A percentile compares a stretch with the other conserved stretches of the same genome.
Evolutionary conservation across 352 stramenopile species (phyloP).

Genomic region (Globisporangium paddicum): DNA sequence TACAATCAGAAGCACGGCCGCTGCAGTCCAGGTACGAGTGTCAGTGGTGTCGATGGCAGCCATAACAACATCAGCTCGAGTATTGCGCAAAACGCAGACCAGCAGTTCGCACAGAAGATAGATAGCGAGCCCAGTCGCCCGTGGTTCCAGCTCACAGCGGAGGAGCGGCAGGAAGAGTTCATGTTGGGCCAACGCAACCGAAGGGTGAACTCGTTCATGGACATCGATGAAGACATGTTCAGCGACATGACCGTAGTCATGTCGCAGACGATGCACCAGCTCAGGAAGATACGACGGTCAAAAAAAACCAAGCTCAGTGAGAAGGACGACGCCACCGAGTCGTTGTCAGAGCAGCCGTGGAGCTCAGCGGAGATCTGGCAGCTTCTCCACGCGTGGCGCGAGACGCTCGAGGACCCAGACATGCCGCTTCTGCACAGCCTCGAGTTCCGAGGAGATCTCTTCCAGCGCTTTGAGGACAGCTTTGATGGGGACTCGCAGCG

Average conservation of each 20-base stretch:
- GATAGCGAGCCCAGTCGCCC: background rate
- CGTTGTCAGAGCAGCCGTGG: background rate
- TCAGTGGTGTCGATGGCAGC: background rate
- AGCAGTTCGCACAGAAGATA: background rate
- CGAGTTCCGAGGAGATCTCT: background rate
- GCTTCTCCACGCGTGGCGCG: background rate
- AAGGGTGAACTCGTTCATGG: slow-evolving; percentile 1
- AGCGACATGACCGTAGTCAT: background rate
- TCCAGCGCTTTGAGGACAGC: background rate
- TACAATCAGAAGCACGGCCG: slow-evolving; percentile 8
- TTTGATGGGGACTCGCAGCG: background rate
- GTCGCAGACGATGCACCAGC: background rate
- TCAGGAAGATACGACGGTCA: background rate
- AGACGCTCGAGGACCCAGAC: background rate
- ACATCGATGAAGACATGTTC: slow-evolving; percentile 1
- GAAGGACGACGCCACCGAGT: background rate
- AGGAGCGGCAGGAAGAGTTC: background rate
- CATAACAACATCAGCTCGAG: background rate
- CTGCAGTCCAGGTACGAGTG: background rate
- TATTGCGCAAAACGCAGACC: background rate
- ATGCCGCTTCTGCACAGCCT: background rate
- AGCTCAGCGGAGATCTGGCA: background rate
- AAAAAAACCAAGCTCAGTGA: background rate
- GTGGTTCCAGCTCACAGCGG: background rate
- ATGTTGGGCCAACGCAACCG: background rate